These are phyloP conservation scores for Verbascum thapsus DNA, from an alignment of 257 asterid genomes.

Conservation along the genomic window DNA sequence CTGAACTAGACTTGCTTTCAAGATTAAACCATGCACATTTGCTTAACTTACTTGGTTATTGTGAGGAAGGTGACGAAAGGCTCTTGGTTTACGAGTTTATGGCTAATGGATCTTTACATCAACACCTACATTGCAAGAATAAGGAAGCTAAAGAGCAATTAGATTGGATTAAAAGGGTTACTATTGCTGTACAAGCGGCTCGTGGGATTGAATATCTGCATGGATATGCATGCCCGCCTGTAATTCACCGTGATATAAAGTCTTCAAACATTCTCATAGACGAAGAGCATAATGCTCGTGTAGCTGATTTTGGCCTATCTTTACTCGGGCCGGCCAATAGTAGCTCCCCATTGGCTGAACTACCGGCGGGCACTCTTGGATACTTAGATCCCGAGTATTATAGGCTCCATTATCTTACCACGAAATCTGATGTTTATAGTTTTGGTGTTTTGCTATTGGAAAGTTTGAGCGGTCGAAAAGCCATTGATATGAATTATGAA, in stretches of 20 bases:
- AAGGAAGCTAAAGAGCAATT: constrained; percentile 51
- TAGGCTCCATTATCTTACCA: constrained; percentile 83
- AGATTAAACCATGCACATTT: constrained; percentile 86
- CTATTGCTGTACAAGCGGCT: constrained; percentile 91
- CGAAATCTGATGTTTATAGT: constrained; percentile 88
- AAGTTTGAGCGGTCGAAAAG: constrained; percentile 82
- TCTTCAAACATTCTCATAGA: constrained; percentile 89
- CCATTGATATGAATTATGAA: constrained; percentile 86
- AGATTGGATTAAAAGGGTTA: constrained; percentile 86
- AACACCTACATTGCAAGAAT: constrained; percentile 69
- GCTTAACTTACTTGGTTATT: constrained; percentile 79
- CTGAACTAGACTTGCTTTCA: constrained; percentile 83
- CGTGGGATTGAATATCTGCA: constrained; percentile 89
- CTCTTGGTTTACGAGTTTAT: constrained; percentile 89
- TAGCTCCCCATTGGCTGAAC: constrained; percentile 86
- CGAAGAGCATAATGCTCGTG: constrained; percentile 94
- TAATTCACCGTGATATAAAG: constrained; percentile 87
- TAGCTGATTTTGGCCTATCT: constrained; percentile 88
- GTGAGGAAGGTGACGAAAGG: constrained; percentile 86
- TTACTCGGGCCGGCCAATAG: constrained; percentile 83
- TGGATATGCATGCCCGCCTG: constrained; percentile 96
- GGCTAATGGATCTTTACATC: constrained; percentile 91
- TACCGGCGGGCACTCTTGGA: constrained; percentile 91
- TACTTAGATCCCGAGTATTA: constrained; percentile 94
- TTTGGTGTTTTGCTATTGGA: constrained; percentile 86